Evolutionary conservation across 371 early-diverging fungal species (phyloP).

Genomic region (Saksenaea oblongispora): DNA sequence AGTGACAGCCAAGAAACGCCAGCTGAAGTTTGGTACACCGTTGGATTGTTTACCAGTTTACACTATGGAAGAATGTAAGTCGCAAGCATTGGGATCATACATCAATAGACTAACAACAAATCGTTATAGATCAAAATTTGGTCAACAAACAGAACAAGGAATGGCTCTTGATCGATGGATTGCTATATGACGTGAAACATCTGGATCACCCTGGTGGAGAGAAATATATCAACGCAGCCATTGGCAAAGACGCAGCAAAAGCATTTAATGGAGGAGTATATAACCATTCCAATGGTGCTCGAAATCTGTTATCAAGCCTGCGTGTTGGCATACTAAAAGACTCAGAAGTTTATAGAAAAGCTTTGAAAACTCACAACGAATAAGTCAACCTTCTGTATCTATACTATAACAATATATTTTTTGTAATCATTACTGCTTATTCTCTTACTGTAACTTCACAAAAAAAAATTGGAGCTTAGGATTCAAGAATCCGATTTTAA

Average conservation of each 20-base stretch:
- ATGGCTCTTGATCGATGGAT: conserved; percentile 87
- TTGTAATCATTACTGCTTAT: too few species aligned
- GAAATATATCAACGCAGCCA: conserved; percentile 67
- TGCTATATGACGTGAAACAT: conserved; percentile 86
- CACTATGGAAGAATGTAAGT: conserved; percentile 72
- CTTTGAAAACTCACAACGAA: neutral
- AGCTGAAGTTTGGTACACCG: conserved; percentile 76
- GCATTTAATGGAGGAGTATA: conserved; percentile 91
- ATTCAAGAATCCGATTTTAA: too few species aligned
- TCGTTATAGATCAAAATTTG: conserved; percentile 37
- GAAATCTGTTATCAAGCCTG: conserved; percentile 74
- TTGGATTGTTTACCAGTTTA: conserved; percentile 72
- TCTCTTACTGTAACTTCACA: too few species aligned
- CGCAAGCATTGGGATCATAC: neutral
- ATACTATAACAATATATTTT: too few species aligned
- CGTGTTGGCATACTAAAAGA: conserved; percentile 67
- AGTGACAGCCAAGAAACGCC: conserved; percentile 58
- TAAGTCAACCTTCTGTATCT: too few species aligned
- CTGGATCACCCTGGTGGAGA: conserved; percentile 95
- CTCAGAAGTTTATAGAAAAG: neutral
- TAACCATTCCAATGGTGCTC: conserved; percentile 82
- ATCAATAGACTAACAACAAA: too few species aligned
- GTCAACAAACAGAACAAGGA: conserved; percentile 64
- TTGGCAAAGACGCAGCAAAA: conserved; percentile 86
- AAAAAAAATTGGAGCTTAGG: too few species aligned